Evolutionary conservation across 352 stramenopile species (phyloP).

Genomic region (Pythium chondricola): DNA sequence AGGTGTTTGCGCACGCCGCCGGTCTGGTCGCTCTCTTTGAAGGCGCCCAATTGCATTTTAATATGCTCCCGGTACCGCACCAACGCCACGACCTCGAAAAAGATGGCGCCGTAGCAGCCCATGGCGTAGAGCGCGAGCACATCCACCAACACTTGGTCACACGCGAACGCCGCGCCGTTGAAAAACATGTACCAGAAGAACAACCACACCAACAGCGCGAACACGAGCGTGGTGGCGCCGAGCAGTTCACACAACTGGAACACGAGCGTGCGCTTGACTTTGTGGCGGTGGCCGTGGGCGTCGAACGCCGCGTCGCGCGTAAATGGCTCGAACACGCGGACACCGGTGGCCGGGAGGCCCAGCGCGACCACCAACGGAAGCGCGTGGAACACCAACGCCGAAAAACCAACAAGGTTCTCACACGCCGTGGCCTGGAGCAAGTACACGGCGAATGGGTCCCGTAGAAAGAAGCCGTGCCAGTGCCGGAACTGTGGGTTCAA

Average conservation of each 20-base stretch:
- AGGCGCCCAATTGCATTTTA: conserved; percentile 79
- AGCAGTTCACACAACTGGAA: conserved; percentile 71
- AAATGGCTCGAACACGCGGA: conserved; percentile 69
- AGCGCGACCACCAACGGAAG: conserved; percentile 54
- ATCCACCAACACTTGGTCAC: conserved; percentile 37
- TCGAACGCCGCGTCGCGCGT: conserved; percentile 40
- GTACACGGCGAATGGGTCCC: conserved; percentile 42
- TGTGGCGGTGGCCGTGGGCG: conserved; percentile 41
- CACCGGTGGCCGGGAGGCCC: conserved; percentile 42
- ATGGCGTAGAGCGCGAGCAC: conserved; percentile 46
- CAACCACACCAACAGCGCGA: conserved; percentile 45
- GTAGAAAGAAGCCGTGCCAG: conserved; percentile 46
- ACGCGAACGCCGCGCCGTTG: conserved; percentile 62
- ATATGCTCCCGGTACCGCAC: conserved; percentile 76
- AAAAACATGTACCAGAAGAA: conserved; percentile 84
- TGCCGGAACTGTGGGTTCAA: conserved; percentile 25
- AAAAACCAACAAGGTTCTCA: conserved; percentile 78
- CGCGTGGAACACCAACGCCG: conserved; percentile 61
- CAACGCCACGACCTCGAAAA: conserved; percentile 63
- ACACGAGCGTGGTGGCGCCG: conserved; percentile 45
- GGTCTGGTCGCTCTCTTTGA: conserved; percentile 75
- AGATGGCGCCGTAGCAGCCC: conserved; percentile 53
- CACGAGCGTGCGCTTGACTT: conserved; percentile 66
- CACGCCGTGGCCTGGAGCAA: conserved; percentile 61
- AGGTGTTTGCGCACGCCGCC: conserved; percentile 65